Base-by-base conservation (phyloP, 108 stramenopile genomes). In the Skeletonema costatum region DNA sequence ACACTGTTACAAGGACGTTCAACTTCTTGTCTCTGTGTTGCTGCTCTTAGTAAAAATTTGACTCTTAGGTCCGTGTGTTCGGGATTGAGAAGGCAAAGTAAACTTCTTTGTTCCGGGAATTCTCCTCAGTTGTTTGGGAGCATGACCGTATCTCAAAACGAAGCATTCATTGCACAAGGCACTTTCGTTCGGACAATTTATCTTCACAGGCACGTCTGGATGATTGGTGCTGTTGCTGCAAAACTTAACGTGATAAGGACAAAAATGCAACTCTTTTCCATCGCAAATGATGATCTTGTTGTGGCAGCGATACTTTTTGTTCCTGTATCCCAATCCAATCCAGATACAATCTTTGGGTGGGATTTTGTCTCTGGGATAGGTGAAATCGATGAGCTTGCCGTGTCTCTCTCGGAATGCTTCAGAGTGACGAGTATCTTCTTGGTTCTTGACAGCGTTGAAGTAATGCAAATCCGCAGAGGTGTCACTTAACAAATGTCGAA, bases 81-180 rank as follows among this genome's bases (percentile, higher is more conserved):
- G n/a, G n/a, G n/a, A n/a, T n/a, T n/a, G n/a, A n/a, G n/a, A n/a
- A n/a, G n/a, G n/a, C n/a, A n/a, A n/a, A n/a, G n/a, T n/a, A n/a
- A n/a, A n/a, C n/a, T n/a, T 56, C 25, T 25, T 44, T 17, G 79
- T 80, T 32, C 79, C 72, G n/a, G 79, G 79, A 32, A 69, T 69
- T 42, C 67, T 10, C 32, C 10, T 30, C 48, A 80, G 44, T 30
- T 48, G 11, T 50, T 59, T 67, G 0, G 80, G 75, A 38, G 62
- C 36, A 65, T 48, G 53, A 3, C 68, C 70, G 1, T 59, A 58
- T 14, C 31, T 41, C 63, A 66, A n/a, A 3, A 76, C 75, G 46
- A 51, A 81, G 53, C 80, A 81, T 35, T 77, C 75, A 71, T 81
- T 76, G 39, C 80, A 81, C 30, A 81, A 51, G 25, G 65, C 80